Conservation (phyloP, 495 filamentous ascomycete genomes). For the Xanthoparmelia taractica region DNA sequence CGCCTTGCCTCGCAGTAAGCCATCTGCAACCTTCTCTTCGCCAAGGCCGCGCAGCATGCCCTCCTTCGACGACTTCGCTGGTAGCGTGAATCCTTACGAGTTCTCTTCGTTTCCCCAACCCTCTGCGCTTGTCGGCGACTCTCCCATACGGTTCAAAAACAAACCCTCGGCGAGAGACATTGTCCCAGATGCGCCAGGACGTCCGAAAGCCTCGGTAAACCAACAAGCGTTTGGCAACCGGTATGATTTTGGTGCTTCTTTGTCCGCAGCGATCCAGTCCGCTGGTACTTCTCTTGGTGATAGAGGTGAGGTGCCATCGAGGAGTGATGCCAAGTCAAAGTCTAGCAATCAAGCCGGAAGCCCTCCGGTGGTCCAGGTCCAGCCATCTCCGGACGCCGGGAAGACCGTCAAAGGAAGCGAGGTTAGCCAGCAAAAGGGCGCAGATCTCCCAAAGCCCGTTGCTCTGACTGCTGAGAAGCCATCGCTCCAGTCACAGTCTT, state of each 20-base stretch:
- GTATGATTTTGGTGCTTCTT: constrained; percentile 87
- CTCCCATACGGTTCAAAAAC: constrained; percentile 43
- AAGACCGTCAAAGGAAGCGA: not conserved
- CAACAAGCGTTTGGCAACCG: constrained; percentile 81
- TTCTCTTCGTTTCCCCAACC: constrained; percentile 51
- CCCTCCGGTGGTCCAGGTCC: not conserved
- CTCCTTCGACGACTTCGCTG: constrained; percentile 60
- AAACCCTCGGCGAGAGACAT: constrained; percentile 23
- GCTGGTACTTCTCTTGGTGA: constrained; percentile 17
- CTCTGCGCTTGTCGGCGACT: constrained; percentile 31
- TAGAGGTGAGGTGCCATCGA: constrained; percentile 18
- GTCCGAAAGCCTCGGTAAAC: constrained; percentile 51
- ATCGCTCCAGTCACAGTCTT: constrained; percentile 70
- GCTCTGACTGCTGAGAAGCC: constrained; percentile 53
- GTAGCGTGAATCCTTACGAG: constrained; percentile 44
- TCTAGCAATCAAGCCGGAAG: constrained; percentile 24
- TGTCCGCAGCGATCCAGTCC: constrained; percentile 68
- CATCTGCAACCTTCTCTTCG: constrained; percentile 41
- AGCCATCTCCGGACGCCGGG: constrained; percentile 3
- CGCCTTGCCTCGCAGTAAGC: constrained; percentile 70
- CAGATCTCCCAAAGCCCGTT: constrained; percentile 36
- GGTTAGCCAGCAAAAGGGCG: not conserved
- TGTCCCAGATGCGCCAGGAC: constrained; percentile 42
- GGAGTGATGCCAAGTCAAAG: constrained; percentile 33
- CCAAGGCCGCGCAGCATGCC: constrained; percentile 56